A percentile compares a stretch with the other conserved stretches of the same genome.
phyloP scores from a whole-genome alignment of 2,329 filamentous ascomycete genomes.

The Didymosphaeria variabile region DNA sequence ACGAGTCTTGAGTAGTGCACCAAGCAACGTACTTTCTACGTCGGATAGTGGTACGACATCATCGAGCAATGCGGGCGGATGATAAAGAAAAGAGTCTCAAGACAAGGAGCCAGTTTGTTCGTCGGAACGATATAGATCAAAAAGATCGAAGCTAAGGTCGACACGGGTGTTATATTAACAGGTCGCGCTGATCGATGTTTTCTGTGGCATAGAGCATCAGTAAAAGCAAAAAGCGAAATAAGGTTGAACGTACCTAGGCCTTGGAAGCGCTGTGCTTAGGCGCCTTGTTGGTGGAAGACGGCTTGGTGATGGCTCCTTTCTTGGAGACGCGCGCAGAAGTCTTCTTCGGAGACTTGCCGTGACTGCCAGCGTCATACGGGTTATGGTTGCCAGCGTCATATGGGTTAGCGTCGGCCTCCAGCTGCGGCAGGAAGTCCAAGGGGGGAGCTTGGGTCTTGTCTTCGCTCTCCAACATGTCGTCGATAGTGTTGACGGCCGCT shows the following conservation, averaged over 20 bases:
- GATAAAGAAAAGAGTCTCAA: not conserved
- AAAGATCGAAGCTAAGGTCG: not conserved
- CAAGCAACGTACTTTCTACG: not conserved
- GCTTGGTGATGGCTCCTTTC: conserved; percentile 6
- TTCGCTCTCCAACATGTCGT: too few relatives aligned
- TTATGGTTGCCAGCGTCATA: conserved; percentile 8
- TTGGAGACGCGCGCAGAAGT: conserved; percentile 6
- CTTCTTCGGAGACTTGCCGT: conserved; percentile 19
- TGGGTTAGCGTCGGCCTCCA: too few relatives aligned
- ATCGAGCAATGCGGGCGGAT: not conserved
- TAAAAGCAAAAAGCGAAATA: too few relatives aligned
- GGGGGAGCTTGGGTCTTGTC: too few relatives aligned
- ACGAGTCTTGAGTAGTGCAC: conserved; percentile 8
- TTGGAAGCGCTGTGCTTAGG: conserved; percentile 5
- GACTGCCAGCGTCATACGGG: conserved; percentile 14
- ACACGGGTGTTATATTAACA: not conserved
- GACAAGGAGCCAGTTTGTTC: not conserved
- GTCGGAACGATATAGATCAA: conserved; percentile 1
- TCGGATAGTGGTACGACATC: conserved; percentile 2
- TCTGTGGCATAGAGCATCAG: not conserved
- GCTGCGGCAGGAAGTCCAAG: too few relatives aligned
- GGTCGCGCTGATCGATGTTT: too few relatives aligned
- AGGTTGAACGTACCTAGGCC: not conserved
- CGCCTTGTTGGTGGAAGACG: conserved; percentile 1
- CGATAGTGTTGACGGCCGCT: too few relatives aligned